Evolutionary conservation across 2,329 filamentous ascomycete genomes (phyloP).

Genomic region (Trichoderma atrobrunneum): DNA sequence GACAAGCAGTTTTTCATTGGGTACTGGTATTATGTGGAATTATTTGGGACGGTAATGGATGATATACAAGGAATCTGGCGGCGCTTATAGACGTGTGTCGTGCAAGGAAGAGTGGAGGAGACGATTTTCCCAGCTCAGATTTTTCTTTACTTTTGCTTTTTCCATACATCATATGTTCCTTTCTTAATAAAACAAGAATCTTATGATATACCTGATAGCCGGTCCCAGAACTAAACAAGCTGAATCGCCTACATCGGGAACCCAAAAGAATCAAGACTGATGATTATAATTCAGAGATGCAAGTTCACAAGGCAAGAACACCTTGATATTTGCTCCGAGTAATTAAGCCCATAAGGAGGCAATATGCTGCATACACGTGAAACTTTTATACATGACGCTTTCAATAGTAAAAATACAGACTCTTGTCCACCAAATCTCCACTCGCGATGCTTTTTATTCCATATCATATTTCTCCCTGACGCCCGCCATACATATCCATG

Average conservation of each 20-base stretch:
- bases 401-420: background rate
- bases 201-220: background rate
- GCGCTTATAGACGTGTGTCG: conserved; percentile 18
- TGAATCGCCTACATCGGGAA: background rate
- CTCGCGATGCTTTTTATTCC: conserved; percentile 1
- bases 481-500: conserved; percentile 18
- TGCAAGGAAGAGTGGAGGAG: conserved; percentile 10
- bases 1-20: background rate
- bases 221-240: background rate
- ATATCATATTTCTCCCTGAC: conserved; percentile 13
- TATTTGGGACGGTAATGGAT: conserved; percentile 5
- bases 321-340: background rate
- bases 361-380: background rate
- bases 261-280: background rate
- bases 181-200: background rate
- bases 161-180: background rate
- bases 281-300: background rate
- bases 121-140: background rate
- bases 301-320: background rate
- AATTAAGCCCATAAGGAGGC: background rate
- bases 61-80: conserved; percentile 9
- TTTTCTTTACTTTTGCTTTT: background rate
- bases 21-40: background rate
- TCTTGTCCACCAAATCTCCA: background rate
- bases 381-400: conserved; percentile 4